Evolutionary conservation across 345 rosid genomes (phyloP), one percentile per base, ranked within the genome.

Genomic region (Eucalyptus regnans): DNA sequence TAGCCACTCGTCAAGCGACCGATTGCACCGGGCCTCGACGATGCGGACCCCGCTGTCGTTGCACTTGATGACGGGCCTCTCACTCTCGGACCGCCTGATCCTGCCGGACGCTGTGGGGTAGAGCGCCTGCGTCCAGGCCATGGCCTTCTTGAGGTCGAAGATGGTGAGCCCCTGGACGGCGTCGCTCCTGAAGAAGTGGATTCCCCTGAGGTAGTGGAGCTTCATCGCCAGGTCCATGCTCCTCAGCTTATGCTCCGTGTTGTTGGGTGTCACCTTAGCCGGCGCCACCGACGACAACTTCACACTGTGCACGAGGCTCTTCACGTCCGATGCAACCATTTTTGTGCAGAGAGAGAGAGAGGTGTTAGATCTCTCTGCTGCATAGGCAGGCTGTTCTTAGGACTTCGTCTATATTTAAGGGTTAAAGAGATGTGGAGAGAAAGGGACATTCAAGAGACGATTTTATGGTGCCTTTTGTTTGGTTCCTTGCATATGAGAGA

Each of bases 11-110:
- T 93, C 95, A 6, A 97, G 33, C 4, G 95, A 93, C 80, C 62
- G 89, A 23, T 93, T 93, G 51, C 93, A 91, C 12, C 18, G 17
- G 8, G 96, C 96, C 90, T 96, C 98, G 1, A 94, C 93, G 12
- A 95, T 87, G 60, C 99, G 92, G 16, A 93, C 94, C 43, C 99
- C 99, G 33, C 95, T 90, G 85, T 97, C 99, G 86, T 97, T 97
- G 90, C 99, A 96, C 88, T 95, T 96, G 68, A 97, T 88, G 88
- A 92, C 92, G 6, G 96, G 97, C 91, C 94, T 62, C 46, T 33
- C 37, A 2, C 79, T n/a, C 16, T 92, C 92, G 12, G 92, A 89
- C 44, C 92, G 89, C 87, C 97, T 92, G 88, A 97, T 93, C 91
- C 99, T 91, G 50, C 98, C 98, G 0, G 94, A 88, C 20, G 91